Base-by-base conservation (phyloP, 345 rosid species). In the Leavenworthia alabamica region DNA sequence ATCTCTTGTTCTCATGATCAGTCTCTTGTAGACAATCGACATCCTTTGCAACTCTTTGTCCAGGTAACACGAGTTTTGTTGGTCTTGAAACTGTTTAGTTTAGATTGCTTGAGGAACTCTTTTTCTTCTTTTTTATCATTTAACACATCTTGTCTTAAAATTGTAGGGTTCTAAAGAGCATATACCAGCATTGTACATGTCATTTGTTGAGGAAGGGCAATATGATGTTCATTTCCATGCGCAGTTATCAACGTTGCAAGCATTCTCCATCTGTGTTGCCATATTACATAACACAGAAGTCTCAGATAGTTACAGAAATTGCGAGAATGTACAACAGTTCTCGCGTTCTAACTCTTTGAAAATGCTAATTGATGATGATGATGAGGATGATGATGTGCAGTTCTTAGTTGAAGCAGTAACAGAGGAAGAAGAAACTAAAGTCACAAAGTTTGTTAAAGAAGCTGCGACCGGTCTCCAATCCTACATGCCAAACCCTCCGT, bases 231-330 rank as follows among this genome's bases (percentile, higher is more conserved):
- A 65, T 12, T 94, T 94, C 81, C 99, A 94, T 3, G 97, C 95
- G 10, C 86, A 77, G 74, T 75, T 94, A 41, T 84, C 99, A 22
- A 66, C 90, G 1, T 48, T 94, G 60, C 99, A 94, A 73, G 96
- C 97, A 8, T 94, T 94, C 75, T 88, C 96, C 47, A 81, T 86
- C 61, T 90, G 96, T 53, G 85, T 90, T 56, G 92, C 93, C 29
- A 56, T 82, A 65, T 59, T 94, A 69, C 96, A 94, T 47, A 81
- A 82, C 54, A 62, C 82, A 5, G 82, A 79, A 67, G 79, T 78
- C 48, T 52, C 84, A 0, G 71, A 64, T 57, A 57, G 29, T 58
- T 64, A 26, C 49, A 64, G 60, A 64, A 72, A 39, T n/a, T 28
- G 58, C 33, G 72, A 72, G 63, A 66, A 72, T 51, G 71, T 66